These are phyloP conservation scores for Gliomastix tumulicola DNA, from an alignment of 2,329 filamentous ascomycete genomes.

Conservation along the genomic window DNA sequence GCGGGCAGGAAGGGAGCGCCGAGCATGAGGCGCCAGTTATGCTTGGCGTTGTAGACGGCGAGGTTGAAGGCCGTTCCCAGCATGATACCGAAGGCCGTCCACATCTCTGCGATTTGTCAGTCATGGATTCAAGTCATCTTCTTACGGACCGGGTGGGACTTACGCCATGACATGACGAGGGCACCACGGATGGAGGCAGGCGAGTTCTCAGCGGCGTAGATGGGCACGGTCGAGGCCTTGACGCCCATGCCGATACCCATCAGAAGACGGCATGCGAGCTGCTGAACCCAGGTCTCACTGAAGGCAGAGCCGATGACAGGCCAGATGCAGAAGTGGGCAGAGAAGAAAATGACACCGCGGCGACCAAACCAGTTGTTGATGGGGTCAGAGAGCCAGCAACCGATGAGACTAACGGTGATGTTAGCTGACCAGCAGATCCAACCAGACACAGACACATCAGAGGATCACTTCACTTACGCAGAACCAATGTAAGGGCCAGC, in stretches of 20 bases:
- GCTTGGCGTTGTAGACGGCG: conserved; percentile 15
- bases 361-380: conserved; percentile 39
- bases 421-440: not conserved
- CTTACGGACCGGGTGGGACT: not conserved
- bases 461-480: conserved; percentile 22
- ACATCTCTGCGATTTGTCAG: conserved; percentile 35
- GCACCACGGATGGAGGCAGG: conserved; percentile 64
- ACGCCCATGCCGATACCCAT: conserved; percentile 65
- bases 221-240: conserved; percentile 59
- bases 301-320: conserved; percentile 58
- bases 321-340: conserved; percentile 64
- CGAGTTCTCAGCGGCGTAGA: conserved; percentile 68
- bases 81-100: conserved; percentile 49
- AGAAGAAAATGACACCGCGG: conserved; percentile 58
- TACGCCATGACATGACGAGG: conserved; percentile 71
- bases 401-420: conserved; percentile 10
- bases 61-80: conserved; percentile 26
- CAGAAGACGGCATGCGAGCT: conserved; percentile 59
- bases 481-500: conserved; percentile 42
- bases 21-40: conserved; percentile 11
- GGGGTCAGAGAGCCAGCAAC: conserved; percentile 58
- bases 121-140: not conserved
- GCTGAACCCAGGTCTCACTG: conserved; percentile 58
- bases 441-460: not conserved
- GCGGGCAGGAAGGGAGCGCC: conserved; percentile 46